Conservation (phyloP, 2,329 filamentous ascomycete genomes). For the Grosmannia clavigera region DNA sequence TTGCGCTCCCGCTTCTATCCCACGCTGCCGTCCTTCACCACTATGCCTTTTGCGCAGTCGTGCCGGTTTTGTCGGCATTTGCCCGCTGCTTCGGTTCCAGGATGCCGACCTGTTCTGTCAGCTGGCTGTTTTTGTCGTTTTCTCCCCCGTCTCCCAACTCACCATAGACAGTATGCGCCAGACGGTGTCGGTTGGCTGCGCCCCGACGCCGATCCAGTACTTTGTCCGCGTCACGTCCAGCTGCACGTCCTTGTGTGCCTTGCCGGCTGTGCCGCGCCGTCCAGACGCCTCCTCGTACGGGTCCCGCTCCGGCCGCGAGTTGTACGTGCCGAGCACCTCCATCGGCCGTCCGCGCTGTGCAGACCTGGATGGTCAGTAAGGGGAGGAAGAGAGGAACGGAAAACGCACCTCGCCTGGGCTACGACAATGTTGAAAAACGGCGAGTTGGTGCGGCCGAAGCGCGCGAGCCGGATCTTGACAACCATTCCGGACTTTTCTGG, state of each 20-base stretch:
- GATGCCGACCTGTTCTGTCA: conserved; percentile 8
- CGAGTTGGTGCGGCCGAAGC: conserved; percentile 78
- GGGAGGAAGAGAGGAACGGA: not conserved
- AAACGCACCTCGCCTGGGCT: conserved; percentile 70
- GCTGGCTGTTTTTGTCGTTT: not conserved
- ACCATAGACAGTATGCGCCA: conserved; percentile 83
- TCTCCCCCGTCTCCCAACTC: not conserved
- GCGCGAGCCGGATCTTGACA: conserved; percentile 82
- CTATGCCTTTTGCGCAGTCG: no score
- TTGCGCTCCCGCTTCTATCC: no score
- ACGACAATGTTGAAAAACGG: conserved; percentile 98
- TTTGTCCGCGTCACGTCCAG: conserved; percentile 69
- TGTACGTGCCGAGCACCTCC: conserved; percentile 79
- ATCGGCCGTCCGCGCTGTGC: conserved; percentile 80
- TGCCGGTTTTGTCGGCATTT: no score
- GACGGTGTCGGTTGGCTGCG: conserved; percentile 81
- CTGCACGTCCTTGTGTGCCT: conserved; percentile 81
- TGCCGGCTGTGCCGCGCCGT: conserved; percentile 33
- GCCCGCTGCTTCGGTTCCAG: conserved; percentile 8
- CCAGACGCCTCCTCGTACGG: conserved; percentile 33
- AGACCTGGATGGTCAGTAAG: conserved; percentile 39
- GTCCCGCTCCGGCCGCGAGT: conserved; percentile 51
- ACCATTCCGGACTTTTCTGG: conserved; percentile 49
- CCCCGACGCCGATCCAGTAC: conserved; percentile 96
- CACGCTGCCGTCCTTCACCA: no score